A percentile compares a stretch with the other conserved stretches of the same genome.
These are phyloP conservation scores for Vitellaria paradoxa DNA, from an alignment of 179 eudicot genomes.

Conservation along the genomic window DNA sequence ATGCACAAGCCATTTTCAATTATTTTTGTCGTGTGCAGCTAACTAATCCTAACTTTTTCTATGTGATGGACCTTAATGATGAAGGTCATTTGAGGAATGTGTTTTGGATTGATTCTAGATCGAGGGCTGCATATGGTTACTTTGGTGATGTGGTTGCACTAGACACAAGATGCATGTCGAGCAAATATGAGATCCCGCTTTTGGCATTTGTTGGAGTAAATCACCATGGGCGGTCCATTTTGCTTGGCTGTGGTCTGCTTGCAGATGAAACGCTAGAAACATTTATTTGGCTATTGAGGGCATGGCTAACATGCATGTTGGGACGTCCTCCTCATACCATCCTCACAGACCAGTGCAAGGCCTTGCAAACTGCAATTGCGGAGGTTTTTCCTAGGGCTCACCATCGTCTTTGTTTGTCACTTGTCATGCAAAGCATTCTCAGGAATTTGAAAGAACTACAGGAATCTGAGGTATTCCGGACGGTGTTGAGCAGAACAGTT, in stretches of 20 bases:
- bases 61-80: conserved; percentile 62
- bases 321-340: conserved; percentile 67
- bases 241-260: conserved; percentile 67
- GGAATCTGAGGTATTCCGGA: conserved; percentile 29
- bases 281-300: conserved; percentile 56
- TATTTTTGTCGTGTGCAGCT: conserved; percentile 51
- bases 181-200: conserved; percentile 48
- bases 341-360: conserved; percentile 43
- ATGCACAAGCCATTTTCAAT: conserved; percentile 34
- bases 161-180: conserved; percentile 31
- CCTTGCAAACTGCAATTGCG: conserved; percentile 50
- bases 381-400: conserved; percentile 61
- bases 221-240: conserved; percentile 56
- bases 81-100: conserved; percentile 61
- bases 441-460: conserved; percentile 1
- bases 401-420: conserved; percentile 44
- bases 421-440: conserved; percentile 30
- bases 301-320: conserved; percentile 71
- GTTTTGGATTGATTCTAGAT: conserved; percentile 72
- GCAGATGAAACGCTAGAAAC: conserved; percentile 54
- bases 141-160: neutral
- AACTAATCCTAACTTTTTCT: conserved; percentile 59
- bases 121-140: conserved; percentile 27
- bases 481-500: conserved; percentile 36
- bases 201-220: conserved; percentile 53